A percentile compares a stretch with the other conserved stretches of the same genome.
Conservation (phyloP, 2,329 filamentous ascomycete genomes). For the Coniochaeta sp. region DNA sequence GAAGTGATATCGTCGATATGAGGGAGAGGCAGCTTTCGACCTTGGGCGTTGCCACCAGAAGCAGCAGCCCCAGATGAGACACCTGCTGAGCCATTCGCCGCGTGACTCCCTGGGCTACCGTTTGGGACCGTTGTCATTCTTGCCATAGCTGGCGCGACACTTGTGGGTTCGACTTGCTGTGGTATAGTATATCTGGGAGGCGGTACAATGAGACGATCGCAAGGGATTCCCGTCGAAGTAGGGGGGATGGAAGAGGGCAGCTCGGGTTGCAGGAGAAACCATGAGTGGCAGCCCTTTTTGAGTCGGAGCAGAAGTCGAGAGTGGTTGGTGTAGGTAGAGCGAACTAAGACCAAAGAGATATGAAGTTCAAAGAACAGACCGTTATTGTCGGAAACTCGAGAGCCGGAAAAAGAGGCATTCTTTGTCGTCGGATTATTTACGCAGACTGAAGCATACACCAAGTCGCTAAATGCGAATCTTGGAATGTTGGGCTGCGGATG, state of each 20-base stretch:
- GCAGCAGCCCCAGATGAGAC: not conserved
- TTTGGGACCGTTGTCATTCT: not conserved
- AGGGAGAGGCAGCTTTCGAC: constrained; percentile 29
- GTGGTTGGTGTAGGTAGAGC: not conserved
- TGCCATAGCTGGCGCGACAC: not conserved
- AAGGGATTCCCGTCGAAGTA: not conserved
- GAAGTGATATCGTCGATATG: constrained; percentile 47
- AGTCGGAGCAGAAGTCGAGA: not conserved
- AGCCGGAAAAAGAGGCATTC: not conserved
- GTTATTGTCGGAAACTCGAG: not conserved
- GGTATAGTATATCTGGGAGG: not conserved
- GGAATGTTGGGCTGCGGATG: not conserved
- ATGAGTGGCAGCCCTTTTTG: constrained; percentile 3
- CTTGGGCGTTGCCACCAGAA: not conserved
- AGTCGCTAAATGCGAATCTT: not conserved
- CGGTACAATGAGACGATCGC: not conserved
- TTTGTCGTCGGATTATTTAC: not conserved
- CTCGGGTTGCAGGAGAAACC: not conserved
- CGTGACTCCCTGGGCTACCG: not conserved
- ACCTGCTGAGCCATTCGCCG: not conserved
- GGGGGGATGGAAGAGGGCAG: not conserved
- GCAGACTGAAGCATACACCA: not conserved
- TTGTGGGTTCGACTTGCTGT: not conserved
- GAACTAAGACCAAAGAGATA: not conserved
- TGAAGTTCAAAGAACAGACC: not conserved